Conservation (phyloP, 2,329 filamentous ascomycete genomes). For the Polytolypa hystricis region DNA sequence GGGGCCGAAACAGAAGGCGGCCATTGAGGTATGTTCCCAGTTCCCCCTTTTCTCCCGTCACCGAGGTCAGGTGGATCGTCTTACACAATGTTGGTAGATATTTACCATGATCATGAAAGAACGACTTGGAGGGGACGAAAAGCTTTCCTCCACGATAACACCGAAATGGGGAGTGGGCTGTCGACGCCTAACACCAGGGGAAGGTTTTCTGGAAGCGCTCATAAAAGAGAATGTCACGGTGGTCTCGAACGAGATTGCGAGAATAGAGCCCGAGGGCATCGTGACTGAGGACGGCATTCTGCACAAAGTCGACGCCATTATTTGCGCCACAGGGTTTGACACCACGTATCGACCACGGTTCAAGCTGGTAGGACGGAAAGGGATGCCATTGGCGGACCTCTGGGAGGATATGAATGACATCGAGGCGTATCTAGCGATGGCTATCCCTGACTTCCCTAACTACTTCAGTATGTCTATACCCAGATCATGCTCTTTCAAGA, state of each 20-base stretch:
- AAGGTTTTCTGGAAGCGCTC: conserved; percentile 41
- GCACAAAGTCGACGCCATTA: conserved; percentile 15
- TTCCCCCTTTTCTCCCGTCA: too few relatives aligned
- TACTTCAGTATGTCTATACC: conserved; percentile 4
- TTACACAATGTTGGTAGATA: too few relatives aligned
- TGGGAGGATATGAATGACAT: neutral
- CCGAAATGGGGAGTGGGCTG: conserved; percentile 27
- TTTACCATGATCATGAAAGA: conserved; percentile 11
- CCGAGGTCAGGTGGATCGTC: neutral
- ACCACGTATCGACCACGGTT: conserved; percentile 14
- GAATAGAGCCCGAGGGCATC: conserved; percentile 21
- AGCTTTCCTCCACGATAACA: conserved; percentile 5
- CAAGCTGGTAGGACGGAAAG: conserved; percentile 1
- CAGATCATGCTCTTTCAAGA: neutral
- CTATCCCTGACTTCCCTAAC: conserved; percentile 4
- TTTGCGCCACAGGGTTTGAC: conserved; percentile 24
- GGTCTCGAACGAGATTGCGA: conserved; percentile 19
- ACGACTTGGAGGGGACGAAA: conserved; percentile 10
- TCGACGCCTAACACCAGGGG: conserved; percentile 38
- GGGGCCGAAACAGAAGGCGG: neutral
- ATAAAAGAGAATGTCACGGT: conserved; percentile 25
- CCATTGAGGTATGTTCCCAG: too few relatives aligned
- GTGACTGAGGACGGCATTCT: conserved; percentile 7
- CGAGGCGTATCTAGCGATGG: conserved; percentile 6
- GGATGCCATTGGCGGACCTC: neutral